Evolutionary conservation across 1,284 basidiomycete species (phyloP), one percentile per base, ranked within the genome.

Genomic region (Fistulinella cinereoalba): DNA sequence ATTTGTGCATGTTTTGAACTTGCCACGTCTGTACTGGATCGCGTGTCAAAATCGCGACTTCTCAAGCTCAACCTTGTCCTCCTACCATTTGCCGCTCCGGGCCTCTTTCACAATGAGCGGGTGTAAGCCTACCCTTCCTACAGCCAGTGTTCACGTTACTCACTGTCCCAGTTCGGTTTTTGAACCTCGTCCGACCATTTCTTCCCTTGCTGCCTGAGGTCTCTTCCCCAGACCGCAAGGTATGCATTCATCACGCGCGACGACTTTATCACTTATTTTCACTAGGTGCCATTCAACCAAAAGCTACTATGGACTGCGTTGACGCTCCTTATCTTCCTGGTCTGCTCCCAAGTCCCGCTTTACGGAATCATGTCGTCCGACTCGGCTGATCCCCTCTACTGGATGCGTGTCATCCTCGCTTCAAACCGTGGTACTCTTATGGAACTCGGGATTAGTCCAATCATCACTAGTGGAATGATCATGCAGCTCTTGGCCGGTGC

Each of bases 391-490:
- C 96, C 97, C 12, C 83, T 99, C 41, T 98, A 96, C 78, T 99
- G 96, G 96, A 94, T 98, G 86, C 89, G 96, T 74, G 95, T 95
- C 72, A 98, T 99, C 72, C 83, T 98, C 51, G 96, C 97, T 28
- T 97, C 93, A 10, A 99, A 98, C 75, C 83, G 97, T 55, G 96
- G 96, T 57, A 99, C 96, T 1, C 85, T 99, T 52, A 99, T 98
- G 96, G 96, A 99, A 73, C 84, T 99, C 51, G 96, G 97, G 60
- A 98, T 98, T 62, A 95, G 87, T 38, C 96, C 97, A 47, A 97
- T 98, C 67, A 85, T 99, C 64, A 99, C 96, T 12, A 90, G 86
- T 36, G 96, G 96, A 61, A 99, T 98, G 96, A 98, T 98, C 73
- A 98, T 99, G 92, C 96, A 99, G 72, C 85, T 99, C 41, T 80